Percentiles rank a stretch among this genome's conserved stretches.
These are phyloP conservation scores for Epichloe glyceriae DNA, from an alignment of 2,329 filamentous ascomycete species.

Conservation along the genomic window DNA sequence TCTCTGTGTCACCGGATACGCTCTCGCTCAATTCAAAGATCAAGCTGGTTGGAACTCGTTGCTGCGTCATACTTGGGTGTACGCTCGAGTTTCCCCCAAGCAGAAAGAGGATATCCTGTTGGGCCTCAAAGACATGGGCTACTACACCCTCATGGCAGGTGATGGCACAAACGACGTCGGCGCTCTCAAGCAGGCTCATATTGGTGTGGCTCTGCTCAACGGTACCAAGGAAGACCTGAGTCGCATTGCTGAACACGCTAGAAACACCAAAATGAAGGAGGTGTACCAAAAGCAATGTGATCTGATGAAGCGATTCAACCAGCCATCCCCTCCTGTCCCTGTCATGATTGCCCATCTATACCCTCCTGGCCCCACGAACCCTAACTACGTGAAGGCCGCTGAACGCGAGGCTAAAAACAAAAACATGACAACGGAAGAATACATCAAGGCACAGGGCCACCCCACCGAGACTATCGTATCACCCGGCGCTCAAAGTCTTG, in stretches of 20 bases:
- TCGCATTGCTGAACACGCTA: conserved; percentile 83
- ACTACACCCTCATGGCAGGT: conserved; percentile 97
- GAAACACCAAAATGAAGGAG: conserved; percentile 96
- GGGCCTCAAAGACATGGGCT: conserved; percentile 89
- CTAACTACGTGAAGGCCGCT: conserved; percentile 87
- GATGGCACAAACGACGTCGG: conserved; percentile 98
- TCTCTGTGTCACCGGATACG: conserved; percentile 91
- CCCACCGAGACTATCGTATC: conserved; percentile 52
- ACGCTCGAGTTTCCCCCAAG: conserved; percentile 94
- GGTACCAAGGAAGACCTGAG: conserved; percentile 83
- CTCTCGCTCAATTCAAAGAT: conserved; percentile 75
- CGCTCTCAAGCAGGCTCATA: conserved; percentile 93
- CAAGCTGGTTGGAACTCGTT: conserved; percentile 65
- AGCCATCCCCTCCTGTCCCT: conserved; percentile 86
- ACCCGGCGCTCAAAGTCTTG: conserved; percentile 47
- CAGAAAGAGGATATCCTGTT: conserved; percentile 98
- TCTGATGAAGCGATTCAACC: conserved; percentile 91
- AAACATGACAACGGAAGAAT: conserved; percentile 49
- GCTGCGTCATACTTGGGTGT: conserved; percentile 88
- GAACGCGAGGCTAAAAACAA: conserved; percentile 75
- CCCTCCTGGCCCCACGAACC: conserved; percentile 79
- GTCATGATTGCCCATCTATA: conserved; percentile 85
- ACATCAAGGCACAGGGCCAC: conserved; percentile 38
- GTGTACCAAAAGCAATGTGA: conserved; percentile 92
- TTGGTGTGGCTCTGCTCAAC: conserved; percentile 91